These are phyloP conservation scores for Phytopythium ostracodes DNA, from an alignment of 352 stramenopile species.

Conservation along the genomic window DNA sequence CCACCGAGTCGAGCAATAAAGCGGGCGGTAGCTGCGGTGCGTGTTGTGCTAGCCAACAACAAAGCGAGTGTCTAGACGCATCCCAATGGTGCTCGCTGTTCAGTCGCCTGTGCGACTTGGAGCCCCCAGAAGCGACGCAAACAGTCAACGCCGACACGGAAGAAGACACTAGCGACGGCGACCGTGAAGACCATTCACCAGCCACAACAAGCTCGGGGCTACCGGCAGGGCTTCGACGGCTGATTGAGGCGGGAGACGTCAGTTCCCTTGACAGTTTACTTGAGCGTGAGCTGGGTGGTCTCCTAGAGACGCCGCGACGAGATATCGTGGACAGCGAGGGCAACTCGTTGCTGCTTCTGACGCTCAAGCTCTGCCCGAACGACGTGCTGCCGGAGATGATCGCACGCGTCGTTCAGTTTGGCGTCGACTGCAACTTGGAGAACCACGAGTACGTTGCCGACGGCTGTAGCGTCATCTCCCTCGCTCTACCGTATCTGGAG, in stretches of 20 bases:
- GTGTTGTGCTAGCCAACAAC: not conserved
- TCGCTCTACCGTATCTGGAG: too few species aligned
- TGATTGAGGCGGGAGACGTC: not conserved
- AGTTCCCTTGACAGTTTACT: not conserved
- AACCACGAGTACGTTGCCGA: slow-evolving; percentile 46
- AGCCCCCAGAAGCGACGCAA: not conserved
- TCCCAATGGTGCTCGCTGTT: not conserved
- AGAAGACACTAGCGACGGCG: not conserved
- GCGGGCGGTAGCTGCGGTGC: not conserved
- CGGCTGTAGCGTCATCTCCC: not conserved
- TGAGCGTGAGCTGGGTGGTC: not conserved
- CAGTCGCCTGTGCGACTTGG: not conserved
- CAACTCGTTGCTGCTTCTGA: slow-evolving; percentile 50
- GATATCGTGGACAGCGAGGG: slow-evolving; percentile 29
- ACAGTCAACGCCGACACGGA: not conserved
- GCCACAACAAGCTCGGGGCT: not conserved
- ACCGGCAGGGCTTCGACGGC: not conserved
- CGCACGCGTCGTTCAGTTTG: slow-evolving; percentile 22
- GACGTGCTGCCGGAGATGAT: slow-evolving; percentile 15
- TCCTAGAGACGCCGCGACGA: not conserved
- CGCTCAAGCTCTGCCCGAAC: slow-evolving; percentile 31
- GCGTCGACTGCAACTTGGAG: slow-evolving; percentile 39
- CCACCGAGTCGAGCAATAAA: not conserved
- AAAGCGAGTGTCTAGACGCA: not conserved
- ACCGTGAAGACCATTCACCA: not conserved